Evolutionary conservation across 306 rosid genomes (phyloP).

Genomic region (Cicer judaicum): DNA sequence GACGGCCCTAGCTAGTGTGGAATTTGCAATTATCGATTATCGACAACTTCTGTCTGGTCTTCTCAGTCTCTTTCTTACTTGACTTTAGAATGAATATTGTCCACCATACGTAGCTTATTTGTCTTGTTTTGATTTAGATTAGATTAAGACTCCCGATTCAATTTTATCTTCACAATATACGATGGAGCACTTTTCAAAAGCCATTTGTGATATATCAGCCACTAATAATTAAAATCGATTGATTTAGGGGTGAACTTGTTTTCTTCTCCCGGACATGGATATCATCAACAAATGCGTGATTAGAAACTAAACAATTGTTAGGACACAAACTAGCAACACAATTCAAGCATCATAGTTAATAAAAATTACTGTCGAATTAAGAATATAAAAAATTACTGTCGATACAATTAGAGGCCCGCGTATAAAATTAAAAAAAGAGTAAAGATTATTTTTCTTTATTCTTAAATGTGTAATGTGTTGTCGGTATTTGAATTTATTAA

Average conservation of each 20-base stretch:
- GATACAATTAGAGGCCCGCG: no score
- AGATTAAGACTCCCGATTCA: slow-evolving; percentile 7
- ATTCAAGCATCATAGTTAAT: not conserved
- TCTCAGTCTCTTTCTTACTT: not conserved
- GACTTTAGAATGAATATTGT: slow-evolving; percentile 41
- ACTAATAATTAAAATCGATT: slow-evolving; percentile 22
- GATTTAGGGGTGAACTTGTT: not conserved
- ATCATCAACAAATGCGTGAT: not conserved
- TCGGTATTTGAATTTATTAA: no score
- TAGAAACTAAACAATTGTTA: not conserved
- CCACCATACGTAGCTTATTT: slow-evolving; percentile 38
- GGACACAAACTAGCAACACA: not conserved
- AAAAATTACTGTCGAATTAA: no score
- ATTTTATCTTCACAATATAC: slow-evolving; percentile 34
- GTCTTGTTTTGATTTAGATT: slow-evolving; percentile 10
- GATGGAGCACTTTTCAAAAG: slow-evolving; percentile 15
- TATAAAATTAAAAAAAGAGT: no score
- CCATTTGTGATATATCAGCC: slow-evolving; percentile 17
- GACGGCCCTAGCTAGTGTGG: no score
- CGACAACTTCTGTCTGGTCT: not conserved
- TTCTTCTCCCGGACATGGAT: not conserved
- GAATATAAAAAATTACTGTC: no score
- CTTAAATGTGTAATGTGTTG: no score
- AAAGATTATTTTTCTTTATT: no score
- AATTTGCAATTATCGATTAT: not conserved